phyloP scores from a whole-genome alignment of 495 filamentous ascomycete species.

The Aspergillus sparsus region DNA sequence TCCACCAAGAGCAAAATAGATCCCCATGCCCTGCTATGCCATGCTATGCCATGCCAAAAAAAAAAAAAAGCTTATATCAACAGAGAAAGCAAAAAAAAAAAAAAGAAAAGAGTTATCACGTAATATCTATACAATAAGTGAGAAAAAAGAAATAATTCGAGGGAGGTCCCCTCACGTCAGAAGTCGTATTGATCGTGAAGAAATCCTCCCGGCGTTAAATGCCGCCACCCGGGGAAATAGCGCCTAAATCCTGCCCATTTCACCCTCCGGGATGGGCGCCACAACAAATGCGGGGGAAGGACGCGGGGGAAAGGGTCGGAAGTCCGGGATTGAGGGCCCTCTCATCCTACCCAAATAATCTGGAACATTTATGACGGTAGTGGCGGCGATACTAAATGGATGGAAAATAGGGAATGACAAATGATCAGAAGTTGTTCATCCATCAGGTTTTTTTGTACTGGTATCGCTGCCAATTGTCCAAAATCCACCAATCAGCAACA shows the following conservation, averaged over 20 bases:
- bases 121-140: too few species aligned
- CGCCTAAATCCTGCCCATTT: background rate
- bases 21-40: background rate
- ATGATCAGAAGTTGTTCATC: background rate
- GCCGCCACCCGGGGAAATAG: background rate
- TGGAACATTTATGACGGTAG: too few species aligned
- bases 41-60: background rate
- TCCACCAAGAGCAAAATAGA: background rate
- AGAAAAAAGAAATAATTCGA: too few species aligned
- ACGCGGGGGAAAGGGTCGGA: background rate
- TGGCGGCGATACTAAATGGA: too few species aligned
- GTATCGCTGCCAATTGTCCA: conserved; percentile 41
- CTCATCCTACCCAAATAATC: too few species aligned
- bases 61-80: background rate
- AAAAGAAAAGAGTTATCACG: too few species aligned
- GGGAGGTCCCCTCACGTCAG: too few species aligned
- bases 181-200: too few species aligned
- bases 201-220: background rate
- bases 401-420: too few species aligned
- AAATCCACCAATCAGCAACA: conserved; percentile 46
- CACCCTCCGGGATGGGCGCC: background rate
- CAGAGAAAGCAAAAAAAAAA: too few species aligned
- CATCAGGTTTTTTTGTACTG: conserved; percentile 15
- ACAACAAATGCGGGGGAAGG: background rate
- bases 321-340: background rate